phyloP scores from a whole-genome alignment of 1,139 yeast species.

The Suhomyces ambrosiae region DNA sequence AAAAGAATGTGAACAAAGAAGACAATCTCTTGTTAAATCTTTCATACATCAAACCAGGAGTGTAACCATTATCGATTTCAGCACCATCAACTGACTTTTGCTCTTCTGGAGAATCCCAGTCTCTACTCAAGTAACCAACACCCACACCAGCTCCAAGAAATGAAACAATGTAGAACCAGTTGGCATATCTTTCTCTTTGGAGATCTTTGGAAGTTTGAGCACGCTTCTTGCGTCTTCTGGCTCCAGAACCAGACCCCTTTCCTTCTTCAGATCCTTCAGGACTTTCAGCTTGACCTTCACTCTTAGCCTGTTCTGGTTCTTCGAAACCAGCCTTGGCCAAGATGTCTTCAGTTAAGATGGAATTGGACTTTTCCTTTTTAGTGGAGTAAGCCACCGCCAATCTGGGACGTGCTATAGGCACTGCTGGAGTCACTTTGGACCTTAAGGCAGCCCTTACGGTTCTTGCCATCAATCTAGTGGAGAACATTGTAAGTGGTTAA shows the following conservation, averaged over 20 bases:
- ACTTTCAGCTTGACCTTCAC: slow-evolving; percentile 8
- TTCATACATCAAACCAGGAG: slow-evolving; percentile 63
- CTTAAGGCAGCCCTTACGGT: slow-evolving; percentile 4
- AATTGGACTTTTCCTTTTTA: slow-evolving; percentile 32
- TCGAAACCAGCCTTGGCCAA: slow-evolving; percentile 84
- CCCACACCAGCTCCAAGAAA: slow-evolving; percentile 67
- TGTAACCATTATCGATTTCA: slow-evolving; percentile 65
- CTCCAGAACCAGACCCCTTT: too few species aligned
- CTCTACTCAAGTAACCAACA: slow-evolving; percentile 74
- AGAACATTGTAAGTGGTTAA: not conserved
- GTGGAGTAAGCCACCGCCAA: slow-evolving; percentile 27
- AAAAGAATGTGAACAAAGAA: slow-evolving; percentile 79
- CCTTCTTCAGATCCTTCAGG: slow-evolving; percentile 5
- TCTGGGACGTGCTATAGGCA: not conserved
- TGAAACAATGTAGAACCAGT: slow-evolving; percentile 63
- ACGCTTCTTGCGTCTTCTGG: slow-evolving; percentile 51
- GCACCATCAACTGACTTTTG: slow-evolving; percentile 52
- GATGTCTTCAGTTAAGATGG: slow-evolving; percentile 78
- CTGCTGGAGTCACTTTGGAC: slow-evolving; percentile 1
- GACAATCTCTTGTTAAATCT: slow-evolving; percentile 73
- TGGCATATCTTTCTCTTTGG: slow-evolving; percentile 64
- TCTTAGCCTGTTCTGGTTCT: slow-evolving; percentile 22
- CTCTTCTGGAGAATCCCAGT: slow-evolving; percentile 84
- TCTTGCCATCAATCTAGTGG: slow-evolving; percentile 9
- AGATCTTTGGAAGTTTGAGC: slow-evolving; percentile 62